Evolutionary conservation across 176 grass and related monocot genomes (phyloP).

Genomic region (Juncus inflexus): DNA sequence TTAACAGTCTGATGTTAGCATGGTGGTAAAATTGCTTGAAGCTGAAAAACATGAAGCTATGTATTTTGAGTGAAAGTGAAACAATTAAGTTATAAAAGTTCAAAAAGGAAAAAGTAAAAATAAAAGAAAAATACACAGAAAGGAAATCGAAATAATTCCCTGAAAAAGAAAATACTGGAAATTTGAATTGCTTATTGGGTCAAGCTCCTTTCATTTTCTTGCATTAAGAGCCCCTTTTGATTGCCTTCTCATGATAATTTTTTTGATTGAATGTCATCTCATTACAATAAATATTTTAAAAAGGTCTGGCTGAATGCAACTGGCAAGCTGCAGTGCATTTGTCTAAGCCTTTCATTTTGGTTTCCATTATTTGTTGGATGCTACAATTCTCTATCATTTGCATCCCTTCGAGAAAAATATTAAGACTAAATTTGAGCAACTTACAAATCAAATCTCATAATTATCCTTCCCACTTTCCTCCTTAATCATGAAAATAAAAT

Average conservation of each 20-base stretch:
- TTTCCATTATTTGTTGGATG: background rate
- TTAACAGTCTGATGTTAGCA: too few species aligned
- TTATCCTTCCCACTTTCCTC: constrained; percentile 27
- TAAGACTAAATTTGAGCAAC: background rate
- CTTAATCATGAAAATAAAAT: background rate
- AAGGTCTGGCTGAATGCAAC: background rate
- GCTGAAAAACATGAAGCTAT: too few species aligned
- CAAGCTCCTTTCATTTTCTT: constrained; percentile 22
- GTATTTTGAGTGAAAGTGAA: too few species aligned
- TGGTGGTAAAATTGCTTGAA: too few species aligned
- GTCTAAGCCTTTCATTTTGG: background rate
- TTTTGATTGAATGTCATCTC: background rate
- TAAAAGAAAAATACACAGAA: too few species aligned
- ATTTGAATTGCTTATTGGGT: background rate
- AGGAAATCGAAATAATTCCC: too few species aligned
- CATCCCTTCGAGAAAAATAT: background rate
- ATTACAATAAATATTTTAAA: background rate
- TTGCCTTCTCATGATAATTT: background rate
- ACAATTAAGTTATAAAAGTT: too few species aligned
- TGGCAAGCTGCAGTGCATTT: background rate
- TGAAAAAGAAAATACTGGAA: too few species aligned
- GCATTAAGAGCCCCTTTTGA: constrained; percentile 5
- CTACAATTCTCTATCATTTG: background rate
- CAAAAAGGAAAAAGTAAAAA: too few species aligned
- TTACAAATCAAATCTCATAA: background rate